Base-by-base conservation (phyloP, 441 rosid genomes). In the Pelargonium cotyledonis region DNA sequence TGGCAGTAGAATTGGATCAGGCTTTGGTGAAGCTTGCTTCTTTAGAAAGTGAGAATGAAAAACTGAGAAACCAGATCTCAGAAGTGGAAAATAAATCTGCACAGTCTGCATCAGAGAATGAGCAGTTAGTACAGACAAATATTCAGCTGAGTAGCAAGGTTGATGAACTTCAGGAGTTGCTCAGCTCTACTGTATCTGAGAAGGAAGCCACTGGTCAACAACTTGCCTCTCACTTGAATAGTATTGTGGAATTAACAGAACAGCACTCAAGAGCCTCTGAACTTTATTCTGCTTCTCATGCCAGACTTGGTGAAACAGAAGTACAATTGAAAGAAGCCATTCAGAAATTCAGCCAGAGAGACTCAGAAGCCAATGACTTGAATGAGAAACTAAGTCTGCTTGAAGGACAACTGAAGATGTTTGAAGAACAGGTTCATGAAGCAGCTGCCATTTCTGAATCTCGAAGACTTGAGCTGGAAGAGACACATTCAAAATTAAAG, bases 71-170 rank as follows among this genome's bases (percentile, higher is more conserved):
- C 64, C 85, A 86, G 79, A 73, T 84, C 9, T 55, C 49, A 60
- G 91, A 85, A 84, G 84, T 80, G 68, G 87, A 88, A 78, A 81
- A 76, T 67, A 88, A 81, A 79, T 85, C 82, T 68, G 78, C 86
- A 47, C 88, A 80, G 72, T 76, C 90, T 49, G 72, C 69, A 55
- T 85, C 89, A 29, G 95, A 95, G 57, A 89, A 79, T 71, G 87
- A 89, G 73, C 82, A 88, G 38, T 77, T 92, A 53, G 87, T 80
- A 29, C 92, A 82, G 83, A 88, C 95, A 60, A 95, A 89, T 82
- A 83, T 73, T 73, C 95, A 92, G 70, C 96, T 92, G 18, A 88
- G 86, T 74, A 76, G 70, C 69, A 86, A 82, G 80, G 77, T 90
- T 38, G 84, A 85, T 68, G 97, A 92, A 73, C 93, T 92, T 72